A percentile compares a stretch with the other conserved stretches of the same genome.
These are phyloP conservation scores for Wickerhamomyces hampshirensis DNA, from an alignment of 805 yeast genomes.

Conservation along the genomic window DNA sequence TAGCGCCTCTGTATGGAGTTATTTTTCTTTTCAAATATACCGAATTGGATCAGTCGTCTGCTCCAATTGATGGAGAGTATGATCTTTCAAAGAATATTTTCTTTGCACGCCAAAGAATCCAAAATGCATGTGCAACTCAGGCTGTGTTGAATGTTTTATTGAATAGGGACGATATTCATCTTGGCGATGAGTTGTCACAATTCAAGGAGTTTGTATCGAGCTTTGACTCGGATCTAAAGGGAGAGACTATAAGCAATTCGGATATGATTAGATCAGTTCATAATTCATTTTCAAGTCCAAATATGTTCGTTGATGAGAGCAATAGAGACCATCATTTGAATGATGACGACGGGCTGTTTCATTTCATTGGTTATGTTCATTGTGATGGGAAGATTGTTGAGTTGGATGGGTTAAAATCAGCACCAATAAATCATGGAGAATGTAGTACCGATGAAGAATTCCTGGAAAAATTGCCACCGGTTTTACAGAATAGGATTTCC, in stretches of 20 bases:
- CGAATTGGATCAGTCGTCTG: constrained; percentile 28
- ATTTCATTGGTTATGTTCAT: constrained; percentile 52
- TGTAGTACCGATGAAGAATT: constrained; percentile 39
- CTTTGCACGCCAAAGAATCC: constrained; percentile 60
- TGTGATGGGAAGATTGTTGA: constrained; percentile 46
- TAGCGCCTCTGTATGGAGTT: constrained; percentile 50
- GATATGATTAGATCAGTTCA: constrained; percentile 52
- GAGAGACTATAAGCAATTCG: constrained; percentile 58
- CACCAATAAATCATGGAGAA: constrained; percentile 49
- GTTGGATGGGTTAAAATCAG: constrained; percentile 54
- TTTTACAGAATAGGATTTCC: constrained; percentile 42
- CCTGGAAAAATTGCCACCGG: constrained; percentile 36
- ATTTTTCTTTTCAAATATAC: constrained; percentile 61
- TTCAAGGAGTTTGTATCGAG: constrained; percentile 46
- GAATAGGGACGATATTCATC: constrained; percentile 35
- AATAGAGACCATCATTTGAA: constrained; percentile 18
- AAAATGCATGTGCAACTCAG: constrained; percentile 72
- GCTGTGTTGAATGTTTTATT: constrained; percentile 57
- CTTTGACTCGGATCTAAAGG: constrained; percentile 53
- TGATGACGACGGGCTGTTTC: constrained; percentile 51
- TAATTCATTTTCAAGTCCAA: constrained; percentile 57
- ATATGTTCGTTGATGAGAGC: constrained; percentile 42
- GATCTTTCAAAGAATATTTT: constrained; percentile 35
- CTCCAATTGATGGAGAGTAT: constrained; percentile 42
- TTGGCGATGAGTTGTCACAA: constrained; percentile 45